phyloP scores from a whole-genome alignment of 2,329 filamentous ascomycete genomes.

The Taxawa tesnikishii region DNA sequence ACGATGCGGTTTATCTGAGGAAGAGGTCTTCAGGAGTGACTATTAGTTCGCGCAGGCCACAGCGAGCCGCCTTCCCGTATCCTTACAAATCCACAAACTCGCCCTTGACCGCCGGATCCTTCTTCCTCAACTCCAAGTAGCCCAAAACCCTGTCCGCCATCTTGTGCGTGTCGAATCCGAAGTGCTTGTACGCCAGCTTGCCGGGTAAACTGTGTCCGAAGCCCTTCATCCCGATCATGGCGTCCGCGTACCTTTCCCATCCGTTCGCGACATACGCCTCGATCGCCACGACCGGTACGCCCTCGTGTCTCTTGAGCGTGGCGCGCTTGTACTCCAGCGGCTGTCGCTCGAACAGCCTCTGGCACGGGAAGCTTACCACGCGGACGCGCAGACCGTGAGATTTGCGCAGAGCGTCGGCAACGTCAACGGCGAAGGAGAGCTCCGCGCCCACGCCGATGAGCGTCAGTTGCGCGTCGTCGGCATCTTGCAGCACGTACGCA shows the following conservation, averaged over 20 bases:
- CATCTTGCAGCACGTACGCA: slow-evolving; percentile 28
- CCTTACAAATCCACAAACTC: slow-evolving; percentile 19
- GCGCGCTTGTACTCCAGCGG: slow-evolving; percentile 31
- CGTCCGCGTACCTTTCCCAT: slow-evolving; percentile 50
- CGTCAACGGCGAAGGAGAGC: slow-evolving; percentile 33
- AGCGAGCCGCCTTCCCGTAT: no score
- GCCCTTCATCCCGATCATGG: slow-evolving; percentile 38
- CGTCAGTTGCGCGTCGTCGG: slow-evolving; percentile 27
- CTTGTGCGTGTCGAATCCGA: slow-evolving; percentile 38
- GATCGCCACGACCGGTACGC: slow-evolving; percentile 42
- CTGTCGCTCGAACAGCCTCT: slow-evolving; percentile 38
- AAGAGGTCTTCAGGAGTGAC: no score
- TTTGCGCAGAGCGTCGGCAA: slow-evolving; percentile 24
- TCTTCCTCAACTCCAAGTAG: slow-evolving; percentile 22
- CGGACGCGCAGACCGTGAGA: slow-evolving; percentile 28
- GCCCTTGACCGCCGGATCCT: slow-evolving; percentile 17
- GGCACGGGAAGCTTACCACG: slow-evolving; percentile 39
- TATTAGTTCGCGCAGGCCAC: no score
- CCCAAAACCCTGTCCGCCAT: slow-evolving; percentile 32
- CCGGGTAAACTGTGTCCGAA: slow-evolving; percentile 47
- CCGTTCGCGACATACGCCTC: slow-evolving; percentile 47
- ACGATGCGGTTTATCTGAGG: no score
- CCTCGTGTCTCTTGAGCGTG: slow-evolving; percentile 29
- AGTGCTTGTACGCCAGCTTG: slow-evolving; percentile 42
- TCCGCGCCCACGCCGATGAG: slow-evolving; percentile 40